Evolutionary conservation across 2,329 filamentous ascomycete species (phyloP), one percentile per base, ranked within the genome.

Genomic region (Claviceps pusilla): DNA sequence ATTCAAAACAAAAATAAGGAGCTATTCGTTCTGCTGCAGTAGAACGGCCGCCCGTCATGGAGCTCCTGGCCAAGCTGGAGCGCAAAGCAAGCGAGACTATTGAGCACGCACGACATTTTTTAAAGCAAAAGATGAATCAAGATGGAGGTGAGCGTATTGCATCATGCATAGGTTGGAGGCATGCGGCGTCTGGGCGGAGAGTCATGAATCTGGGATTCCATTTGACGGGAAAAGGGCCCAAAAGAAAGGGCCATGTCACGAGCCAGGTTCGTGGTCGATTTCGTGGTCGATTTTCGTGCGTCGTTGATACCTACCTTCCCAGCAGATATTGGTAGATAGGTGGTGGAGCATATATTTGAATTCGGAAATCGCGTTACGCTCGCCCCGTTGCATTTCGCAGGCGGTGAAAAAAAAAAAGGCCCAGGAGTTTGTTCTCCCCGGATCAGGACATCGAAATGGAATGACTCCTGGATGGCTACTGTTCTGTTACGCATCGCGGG

Each of bases 111-210:
- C 9, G 48, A 29, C n/a, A 39, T 19, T 39, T 29, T 41, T 31
- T 12, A 16, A 16, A 14, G 4, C 35, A 37, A 41, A 41, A 43
- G 49, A 51, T 51, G 49, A 37, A 42, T 19, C 49, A 24, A 24
- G 3, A 46, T 24, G 46, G 46, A 35, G 19, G 19, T 37, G n/a
- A 52, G 19, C 42, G 33, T 48, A 29, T 42, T 48, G 24, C 51
- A 48, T 53, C 45, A 41, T 48, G 45, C 45, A 48, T 41, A 53
- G 16, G 42, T 42, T 48, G 45, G 45, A 53, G 46, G 42, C 51
- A 33, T 16, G 33, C 24, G 35, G 45, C 51, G 51, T 42, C 28
- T 19, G 11, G 46, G n/a, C 43, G 45, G 46, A 43, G 31, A 41
- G 48, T 42, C 29, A 51, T 47, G 29, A 11, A n/a, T 41, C 39